Percentiles rank a stretch among this genome's conserved stretches.
Conservation (phyloP, 1,139 yeast genomes). For the Pichia sp. region DNA sequence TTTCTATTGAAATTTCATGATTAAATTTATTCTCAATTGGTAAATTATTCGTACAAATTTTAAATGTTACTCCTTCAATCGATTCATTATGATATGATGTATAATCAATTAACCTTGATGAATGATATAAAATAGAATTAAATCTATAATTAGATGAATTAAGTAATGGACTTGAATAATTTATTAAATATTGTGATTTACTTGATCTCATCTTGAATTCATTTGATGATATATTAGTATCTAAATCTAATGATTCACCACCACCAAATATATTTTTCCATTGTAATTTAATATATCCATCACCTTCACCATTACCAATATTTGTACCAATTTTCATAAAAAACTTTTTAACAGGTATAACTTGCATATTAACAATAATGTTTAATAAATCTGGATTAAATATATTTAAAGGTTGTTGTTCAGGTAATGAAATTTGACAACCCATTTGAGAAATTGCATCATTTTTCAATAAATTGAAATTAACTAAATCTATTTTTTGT, state of each 20-base stretch:
- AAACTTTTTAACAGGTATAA: slow-evolving; percentile 58
- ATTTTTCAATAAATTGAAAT: slow-evolving; percentile 37
- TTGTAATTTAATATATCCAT: slow-evolving; percentile 76
- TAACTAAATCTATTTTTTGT: slow-evolving; percentile 37
- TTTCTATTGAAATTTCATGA: slow-evolving; percentile 62
- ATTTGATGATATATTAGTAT: slow-evolving; percentile 49
- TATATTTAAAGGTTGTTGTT: slow-evolving; percentile 12
- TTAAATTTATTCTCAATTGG: slow-evolving; percentile 28
- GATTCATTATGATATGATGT: slow-evolving; percentile 52
- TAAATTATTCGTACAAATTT: slow-evolving; percentile 34
- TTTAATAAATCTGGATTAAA: slow-evolving; percentile 31
- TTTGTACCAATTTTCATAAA: slow-evolving; percentile 88
- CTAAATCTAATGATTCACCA: slow-evolving; percentile 71
- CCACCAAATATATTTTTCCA: slow-evolving; percentile 80
- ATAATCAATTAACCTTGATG: slow-evolving; percentile 65
- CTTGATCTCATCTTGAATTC: slow-evolving; percentile 66
- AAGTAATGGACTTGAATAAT: slow-evolving; percentile 55
- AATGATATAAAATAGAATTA: slow-evolving; percentile 50
- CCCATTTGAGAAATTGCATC: slow-evolving; percentile 29
- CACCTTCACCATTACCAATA: slow-evolving; percentile 93
- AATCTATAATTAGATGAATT: slow-evolving; percentile 47
- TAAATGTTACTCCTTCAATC: slow-evolving; percentile 53
- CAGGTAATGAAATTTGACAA: slow-evolving; percentile 26
- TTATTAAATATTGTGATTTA: slow-evolving; percentile 61
- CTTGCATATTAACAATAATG: slow-evolving; percentile 49